Conservation (phyloP, 805 yeast genomes). For the Blastobotrys peoriensis region DNA sequence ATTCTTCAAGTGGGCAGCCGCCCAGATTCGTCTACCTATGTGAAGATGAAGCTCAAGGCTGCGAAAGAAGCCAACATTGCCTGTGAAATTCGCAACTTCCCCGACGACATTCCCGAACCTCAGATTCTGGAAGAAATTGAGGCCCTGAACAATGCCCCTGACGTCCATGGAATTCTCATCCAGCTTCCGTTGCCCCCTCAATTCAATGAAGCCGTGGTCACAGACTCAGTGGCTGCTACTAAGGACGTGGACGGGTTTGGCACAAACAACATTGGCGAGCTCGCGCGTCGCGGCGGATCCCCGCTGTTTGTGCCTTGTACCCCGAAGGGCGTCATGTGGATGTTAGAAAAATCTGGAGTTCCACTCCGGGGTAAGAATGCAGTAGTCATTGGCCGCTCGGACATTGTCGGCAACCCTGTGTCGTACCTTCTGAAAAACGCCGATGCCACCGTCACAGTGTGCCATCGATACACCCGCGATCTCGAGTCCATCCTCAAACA, state of each 20-base stretch:
- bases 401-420: slow-evolving; percentile 93
- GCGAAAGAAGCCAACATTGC: slow-evolving; percentile 75
- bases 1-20: slow-evolving; percentile 87
- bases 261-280: slow-evolving; percentile 80
- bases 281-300: slow-evolving; percentile 76
- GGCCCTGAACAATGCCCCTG: slow-evolving; percentile 62
- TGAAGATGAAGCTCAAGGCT: slow-evolving; percentile 84
- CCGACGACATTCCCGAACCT: slow-evolving; percentile 54
- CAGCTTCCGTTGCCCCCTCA: slow-evolving; percentile 86
- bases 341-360: slow-evolving; percentile 65
- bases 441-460: slow-evolving; percentile 79
- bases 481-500: slow-evolving; percentile 50
- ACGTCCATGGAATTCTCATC: slow-evolving; percentile 79
- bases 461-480: slow-evolving; percentile 69
- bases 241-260: slow-evolving; percentile 98
- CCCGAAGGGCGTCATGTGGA: slow-evolving; percentile 84
- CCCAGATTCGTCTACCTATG: slow-evolving; percentile 89
- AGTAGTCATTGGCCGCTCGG: slow-evolving; percentile 91
- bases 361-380: slow-evolving; percentile 72
- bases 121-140: slow-evolving; percentile 52
- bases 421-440: slow-evolving; percentile 71
- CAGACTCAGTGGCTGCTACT: slow-evolving; percentile 70
- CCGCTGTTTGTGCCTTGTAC: slow-evolving; percentile 91
- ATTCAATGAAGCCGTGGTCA: slow-evolving; percentile 70
- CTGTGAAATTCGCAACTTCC: slow-evolving; percentile 60